Evolutionary conservation across 495 filamentous ascomycete genomes (phyloP).

Genomic region (Immersiella caudata): DNA sequence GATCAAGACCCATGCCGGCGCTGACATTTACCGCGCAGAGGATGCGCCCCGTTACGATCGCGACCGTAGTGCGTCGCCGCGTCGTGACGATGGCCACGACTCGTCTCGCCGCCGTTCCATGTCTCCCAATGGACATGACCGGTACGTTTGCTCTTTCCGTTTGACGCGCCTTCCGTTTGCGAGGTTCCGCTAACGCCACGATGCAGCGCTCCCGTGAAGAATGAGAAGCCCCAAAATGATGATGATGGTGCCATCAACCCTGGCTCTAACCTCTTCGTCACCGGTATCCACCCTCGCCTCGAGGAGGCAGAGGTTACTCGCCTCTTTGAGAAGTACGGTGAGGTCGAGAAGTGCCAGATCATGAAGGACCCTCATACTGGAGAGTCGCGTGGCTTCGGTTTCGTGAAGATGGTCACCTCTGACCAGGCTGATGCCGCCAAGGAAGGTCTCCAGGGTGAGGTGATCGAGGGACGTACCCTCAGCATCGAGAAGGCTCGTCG

Average conservation of each 20-base stretch:
- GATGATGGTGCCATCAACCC: slow-evolving; percentile 84
- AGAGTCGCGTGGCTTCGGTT: slow-evolving; percentile 98
- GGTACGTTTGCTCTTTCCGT: slow-evolving; percentile 59
- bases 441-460: slow-evolving; percentile 92
- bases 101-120: slow-evolving; percentile 72
- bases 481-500: slow-evolving; percentile 99
- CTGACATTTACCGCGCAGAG: slow-evolving; percentile 51
- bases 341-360: slow-evolving; percentile 98
- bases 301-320: slow-evolving; percentile 87
- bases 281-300: slow-evolving; percentile 94
- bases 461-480: slow-evolving; percentile 91
- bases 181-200: slow-evolving; percentile 12
- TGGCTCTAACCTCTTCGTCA: slow-evolving; percentile 98
- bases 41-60: slow-evolving; percentile 74
- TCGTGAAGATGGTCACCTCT: slow-evolving; percentile 96
- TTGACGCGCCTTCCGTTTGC: not conserved
- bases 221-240: slow-evolving; percentile 55
- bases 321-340: slow-evolving; percentile 97
- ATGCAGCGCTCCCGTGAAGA: slow-evolving; percentile 33
- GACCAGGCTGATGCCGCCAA: slow-evolving; percentile 96
- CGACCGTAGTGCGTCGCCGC: slow-evolving; percentile 91
- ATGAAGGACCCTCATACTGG: slow-evolving; percentile 98
- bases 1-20: not conserved
- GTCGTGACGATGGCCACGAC: slow-evolving; percentile 69
- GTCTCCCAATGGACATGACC: slow-evolving; percentile 68